phyloP scores from a whole-genome alignment of 2,329 filamentous ascomycete genomes.

The Nemania abortiva region DNA sequence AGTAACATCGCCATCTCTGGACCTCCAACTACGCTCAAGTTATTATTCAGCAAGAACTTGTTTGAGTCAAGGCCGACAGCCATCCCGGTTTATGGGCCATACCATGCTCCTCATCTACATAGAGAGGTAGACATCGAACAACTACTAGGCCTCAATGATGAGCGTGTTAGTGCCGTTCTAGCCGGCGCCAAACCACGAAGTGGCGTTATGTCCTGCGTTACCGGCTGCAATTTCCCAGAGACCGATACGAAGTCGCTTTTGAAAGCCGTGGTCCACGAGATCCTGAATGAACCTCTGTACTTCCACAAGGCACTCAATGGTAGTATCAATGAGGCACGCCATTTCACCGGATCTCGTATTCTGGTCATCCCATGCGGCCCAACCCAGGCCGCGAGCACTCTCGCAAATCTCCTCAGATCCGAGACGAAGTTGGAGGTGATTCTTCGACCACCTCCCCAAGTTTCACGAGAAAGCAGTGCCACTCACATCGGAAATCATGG shows the following conservation, averaged over 20 bases:
- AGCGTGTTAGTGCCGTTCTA: slow-evolving; percentile 55
- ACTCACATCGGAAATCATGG: slow-evolving; percentile 62
- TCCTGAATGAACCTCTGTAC: slow-evolving; percentile 62
- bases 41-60: slow-evolving; percentile 56
- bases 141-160: slow-evolving; percentile 60
- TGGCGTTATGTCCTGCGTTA: slow-evolving; percentile 64
- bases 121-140: slow-evolving; percentile 57
- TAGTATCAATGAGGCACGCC: slow-evolving; percentile 58
- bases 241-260: slow-evolving; percentile 58
- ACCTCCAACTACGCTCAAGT: slow-evolving; percentile 62
- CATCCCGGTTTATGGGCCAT: slow-evolving; percentile 68
- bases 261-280: slow-evolving; percentile 59
- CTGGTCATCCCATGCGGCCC: slow-evolving; percentile 64
- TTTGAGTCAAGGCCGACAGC: slow-evolving; percentile 59
- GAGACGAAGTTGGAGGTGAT: slow-evolving; percentile 59
- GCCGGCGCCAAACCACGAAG: slow-evolving; percentile 59
- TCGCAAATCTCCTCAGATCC: slow-evolving; percentile 58
- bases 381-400: slow-evolving; percentile 61
- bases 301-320: slow-evolving; percentile 63
- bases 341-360: slow-evolving; percentile 56
- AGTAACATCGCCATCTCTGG: slow-evolving; percentile 66
- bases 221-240: slow-evolving; percentile 58
- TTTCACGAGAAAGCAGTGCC: slow-evolving; percentile 52
- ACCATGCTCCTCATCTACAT: slow-evolving; percentile 68
- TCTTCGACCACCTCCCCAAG: slow-evolving; percentile 55